Evolutionary conservation across 2,329 filamentous ascomycete genomes (phyloP).

Genomic region (Venturia pyrina): DNA sequence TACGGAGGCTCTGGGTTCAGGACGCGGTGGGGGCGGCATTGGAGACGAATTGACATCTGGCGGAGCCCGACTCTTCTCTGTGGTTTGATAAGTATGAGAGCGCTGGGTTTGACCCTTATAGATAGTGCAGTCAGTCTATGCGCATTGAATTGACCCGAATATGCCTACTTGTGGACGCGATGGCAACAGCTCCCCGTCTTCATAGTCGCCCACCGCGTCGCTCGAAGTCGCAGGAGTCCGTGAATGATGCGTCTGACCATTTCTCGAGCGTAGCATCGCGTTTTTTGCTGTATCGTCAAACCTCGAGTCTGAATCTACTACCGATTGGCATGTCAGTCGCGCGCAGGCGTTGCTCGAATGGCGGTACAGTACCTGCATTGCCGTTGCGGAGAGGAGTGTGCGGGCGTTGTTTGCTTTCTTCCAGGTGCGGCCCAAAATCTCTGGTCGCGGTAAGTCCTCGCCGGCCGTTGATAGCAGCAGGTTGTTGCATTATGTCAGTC

Average conservation of each 20-base stretch:
- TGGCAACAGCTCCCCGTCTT: background rate
- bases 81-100: background rate
- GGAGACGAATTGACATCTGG: background rate
- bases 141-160: background rate
- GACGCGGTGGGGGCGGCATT: background rate
- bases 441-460: background rate
- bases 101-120: background rate
- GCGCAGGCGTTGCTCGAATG: background rate
- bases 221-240: background rate
- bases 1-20: background rate
- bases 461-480: background rate
- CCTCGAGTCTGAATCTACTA: background rate
- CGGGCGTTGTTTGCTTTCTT: background rate
- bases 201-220: background rate
- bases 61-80: background rate
- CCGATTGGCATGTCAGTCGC: background rate
- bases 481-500: background rate
- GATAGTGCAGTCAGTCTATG: background rate
- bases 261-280: background rate
- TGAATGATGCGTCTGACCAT: background rate
- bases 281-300: background rate
- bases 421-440: background rate
- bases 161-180: background rate
- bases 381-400: background rate
- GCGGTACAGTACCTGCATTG: background rate